Evolutionary conservation across 2,329 filamentous ascomycete species (phyloP), one percentile per base, ranked within the genome.

Genomic region (Cytospora piceae): DNA sequence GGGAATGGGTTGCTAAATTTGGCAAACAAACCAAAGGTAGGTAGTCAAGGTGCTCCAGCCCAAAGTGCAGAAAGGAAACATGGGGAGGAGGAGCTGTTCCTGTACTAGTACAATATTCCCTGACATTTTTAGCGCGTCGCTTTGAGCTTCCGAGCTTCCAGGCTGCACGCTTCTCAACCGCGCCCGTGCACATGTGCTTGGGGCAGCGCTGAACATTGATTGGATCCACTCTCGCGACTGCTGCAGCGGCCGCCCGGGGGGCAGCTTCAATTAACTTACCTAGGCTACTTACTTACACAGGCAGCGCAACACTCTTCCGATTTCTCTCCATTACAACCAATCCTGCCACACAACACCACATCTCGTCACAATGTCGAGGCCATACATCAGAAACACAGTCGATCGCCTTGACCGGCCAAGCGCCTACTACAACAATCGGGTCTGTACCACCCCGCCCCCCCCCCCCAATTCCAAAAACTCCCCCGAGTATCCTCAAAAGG

Each of bases 381-480:
- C 77, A 64, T 77, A 76, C 53, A 74, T 79, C 68, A 81, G 86
- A 74, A 88, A 84, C 76, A 98, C 95, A 8, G 91, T 98, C 69
- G 94, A 98, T 59, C 86, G 95, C 68, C 87, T 99, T 69, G 95
- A 99, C 79, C 91, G 90, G 79, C 94, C 95, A 22, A 98, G 94
- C 77, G 94, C 94, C 73, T 99, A 99, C 81, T 97, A 94, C 74
- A 85, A 88, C 69, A 89, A 85, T 80, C 91, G 91, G 81, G 94
- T 74, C 69, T 24, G 46, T 20, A 24, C 46, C 46, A 22, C 32
- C 49, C 64, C 37, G 56, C 12, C 32, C 65, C 63, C 61, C 65
- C 66, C 34, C 69, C 64, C 67, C 49, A 5, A 46, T 61, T 66
- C 55, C 42, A 6, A 29, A 29, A 29, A 29, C 46, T n/a, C 12